These are phyloP conservation scores for Stromatinia cepivora DNA, from an alignment of 2,329 filamentous ascomycete species.

Conservation along the genomic window DNA sequence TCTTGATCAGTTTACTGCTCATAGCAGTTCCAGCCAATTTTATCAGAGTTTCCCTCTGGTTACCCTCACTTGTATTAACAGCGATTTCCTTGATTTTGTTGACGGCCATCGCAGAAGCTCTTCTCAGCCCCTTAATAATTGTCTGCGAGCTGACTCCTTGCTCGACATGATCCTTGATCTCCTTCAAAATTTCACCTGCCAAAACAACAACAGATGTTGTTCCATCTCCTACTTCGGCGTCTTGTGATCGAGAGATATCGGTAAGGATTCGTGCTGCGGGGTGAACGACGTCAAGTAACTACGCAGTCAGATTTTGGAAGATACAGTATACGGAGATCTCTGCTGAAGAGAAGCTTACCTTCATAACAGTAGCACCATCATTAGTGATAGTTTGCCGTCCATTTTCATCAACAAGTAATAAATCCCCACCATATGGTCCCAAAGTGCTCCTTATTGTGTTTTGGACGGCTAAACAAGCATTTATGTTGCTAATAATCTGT, in stretches of 20 bases:
- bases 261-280: conserved; percentile 95
- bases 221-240: conserved; percentile 97
- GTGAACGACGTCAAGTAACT: conserved; percentile 98
- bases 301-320: conserved; percentile 28
- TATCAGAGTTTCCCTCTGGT: conserved; percentile 80
- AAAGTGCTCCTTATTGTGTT: conserved; percentile 93
- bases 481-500: conserved; percentile 97
- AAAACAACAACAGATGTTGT: conserved; percentile 97
- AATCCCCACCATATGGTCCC: conserved; percentile 93
- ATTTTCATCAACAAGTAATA: conserved; percentile 94
- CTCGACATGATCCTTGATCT: conserved; percentile 94
- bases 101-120: conserved; percentile 84
- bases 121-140: conserved; percentile 93
- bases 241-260: conserved; percentile 97
- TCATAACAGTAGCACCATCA: conserved; percentile 99
- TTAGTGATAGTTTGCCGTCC: conserved; percentile 97
- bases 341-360: conserved; percentile 54
- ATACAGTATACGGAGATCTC: neutral
- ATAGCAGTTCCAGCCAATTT: conserved; percentile 95
- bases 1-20: conserved; percentile 99
- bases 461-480: conserved; percentile 95
- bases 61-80: conserved; percentile 77
- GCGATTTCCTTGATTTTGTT: conserved; percentile 99
- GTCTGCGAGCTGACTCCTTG: conserved; percentile 96
- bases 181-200: conserved; percentile 96